Conservation (phyloP, 305 asterid species). For the Solanum hybrid region DNA sequence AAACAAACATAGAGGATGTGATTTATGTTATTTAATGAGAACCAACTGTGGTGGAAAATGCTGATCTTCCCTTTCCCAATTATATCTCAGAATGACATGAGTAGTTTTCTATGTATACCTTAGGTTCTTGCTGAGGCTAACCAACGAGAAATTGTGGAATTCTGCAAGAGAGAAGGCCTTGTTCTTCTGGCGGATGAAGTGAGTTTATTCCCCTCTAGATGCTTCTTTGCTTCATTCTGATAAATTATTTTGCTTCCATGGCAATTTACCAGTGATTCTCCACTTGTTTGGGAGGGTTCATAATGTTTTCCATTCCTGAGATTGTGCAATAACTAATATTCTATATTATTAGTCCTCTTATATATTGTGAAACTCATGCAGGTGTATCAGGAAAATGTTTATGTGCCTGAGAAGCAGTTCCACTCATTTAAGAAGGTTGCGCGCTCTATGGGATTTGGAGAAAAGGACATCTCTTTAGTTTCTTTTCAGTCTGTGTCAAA, state of each 20-base stretch:
- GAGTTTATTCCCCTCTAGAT: slow-evolving; percentile 2
- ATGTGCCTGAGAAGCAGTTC: slow-evolving; percentile 78
- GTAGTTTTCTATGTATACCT: slow-evolving; percentile 5
- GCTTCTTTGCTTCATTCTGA: background rate
- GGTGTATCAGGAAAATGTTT: slow-evolving; percentile 88
- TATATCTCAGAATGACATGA: background rate
- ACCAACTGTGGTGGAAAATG: background rate
- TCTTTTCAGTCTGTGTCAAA: slow-evolving; percentile 90
- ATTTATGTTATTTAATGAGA: background rate
- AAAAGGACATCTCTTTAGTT: slow-evolving; percentile 69
- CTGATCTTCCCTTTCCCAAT: background rate
- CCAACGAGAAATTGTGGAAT: slow-evolving; percentile 71
- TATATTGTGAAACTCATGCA: slow-evolving; percentile 18
- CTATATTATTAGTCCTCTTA: background rate
- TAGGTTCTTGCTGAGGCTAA: slow-evolving; percentile 76
- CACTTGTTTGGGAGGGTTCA: background rate
- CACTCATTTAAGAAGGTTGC: slow-evolving; percentile 78
- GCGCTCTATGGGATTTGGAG: slow-evolving; percentile 73
- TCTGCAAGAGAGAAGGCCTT: slow-evolving; percentile 86
- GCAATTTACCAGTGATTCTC: background rate
- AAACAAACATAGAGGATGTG: background rate
- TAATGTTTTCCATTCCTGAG: background rate
- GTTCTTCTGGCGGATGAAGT: slow-evolving; percentile 94
- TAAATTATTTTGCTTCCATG: background rate
- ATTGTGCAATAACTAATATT: background rate